These are phyloP conservation scores for Hydnum rufescens DNA, from an alignment of 768 basidiomycete species.

Conservation along the genomic window DNA sequence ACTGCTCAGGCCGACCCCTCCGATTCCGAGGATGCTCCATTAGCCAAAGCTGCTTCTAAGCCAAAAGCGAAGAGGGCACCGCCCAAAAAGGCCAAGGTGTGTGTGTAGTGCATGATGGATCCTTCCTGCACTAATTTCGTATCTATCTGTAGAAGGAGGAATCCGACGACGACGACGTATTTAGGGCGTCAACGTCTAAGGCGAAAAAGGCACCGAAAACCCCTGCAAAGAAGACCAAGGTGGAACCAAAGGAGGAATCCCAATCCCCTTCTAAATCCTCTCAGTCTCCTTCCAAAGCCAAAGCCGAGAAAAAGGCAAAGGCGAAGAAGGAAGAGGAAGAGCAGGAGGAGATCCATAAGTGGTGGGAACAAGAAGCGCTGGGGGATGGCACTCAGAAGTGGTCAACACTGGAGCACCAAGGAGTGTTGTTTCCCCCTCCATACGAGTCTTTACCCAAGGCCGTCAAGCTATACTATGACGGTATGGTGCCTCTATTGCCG, in stretches of 20 bases:
- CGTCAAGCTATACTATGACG: slow-evolving; percentile 91
- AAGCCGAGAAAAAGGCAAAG: slow-evolving; percentile 30
- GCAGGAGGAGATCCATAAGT: slow-evolving; percentile 52
- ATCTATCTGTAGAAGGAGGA: not conserved
- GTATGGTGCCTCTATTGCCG: slow-evolving; percentile 24
- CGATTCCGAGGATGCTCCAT: not conserved
- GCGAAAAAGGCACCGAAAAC: slow-evolving; percentile 22
- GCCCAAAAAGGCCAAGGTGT: not conserved
- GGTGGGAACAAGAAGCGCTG: slow-evolving; percentile 65
- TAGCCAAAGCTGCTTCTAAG: not conserved
- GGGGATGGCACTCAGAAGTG: slow-evolving; percentile 73
- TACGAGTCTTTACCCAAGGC: slow-evolving; percentile 66
- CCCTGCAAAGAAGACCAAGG: slow-evolving; percentile 23
- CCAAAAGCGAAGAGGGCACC: not conserved
- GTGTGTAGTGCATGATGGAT: not conserved
- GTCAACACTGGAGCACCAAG: slow-evolving; percentile 87
- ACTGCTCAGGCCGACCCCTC: not conserved
- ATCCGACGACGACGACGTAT: slow-evolving; percentile 14
- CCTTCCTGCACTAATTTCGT: not conserved
- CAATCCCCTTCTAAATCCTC: not conserved
- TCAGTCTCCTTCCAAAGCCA: slow-evolving; percentile 14
- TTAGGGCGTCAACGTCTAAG: slow-evolving; percentile 27
- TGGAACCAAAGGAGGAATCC: slow-evolving; percentile 19
- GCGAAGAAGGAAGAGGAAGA: slow-evolving; percentile 43
- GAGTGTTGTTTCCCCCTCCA: slow-evolving; percentile 88